Percentiles rank a stretch among this genome's conserved stretches.
Conservation (phyloP, 2,329 filamentous ascomycete genomes). For the Fusarium nisikadoi region DNA sequence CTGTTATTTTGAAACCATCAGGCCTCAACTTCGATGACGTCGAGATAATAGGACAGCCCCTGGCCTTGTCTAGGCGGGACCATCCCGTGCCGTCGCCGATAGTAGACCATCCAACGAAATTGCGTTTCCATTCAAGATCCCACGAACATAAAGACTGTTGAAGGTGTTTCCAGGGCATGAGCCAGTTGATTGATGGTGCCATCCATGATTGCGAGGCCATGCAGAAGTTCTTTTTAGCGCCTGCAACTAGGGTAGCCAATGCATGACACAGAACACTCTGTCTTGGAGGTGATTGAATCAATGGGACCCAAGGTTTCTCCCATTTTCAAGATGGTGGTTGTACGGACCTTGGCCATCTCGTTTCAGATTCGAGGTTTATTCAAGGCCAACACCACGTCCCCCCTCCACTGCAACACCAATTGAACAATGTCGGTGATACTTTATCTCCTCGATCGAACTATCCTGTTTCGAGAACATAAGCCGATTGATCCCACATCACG, state of each 20-base stretch:
- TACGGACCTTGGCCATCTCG: slow-evolving; percentile 12
- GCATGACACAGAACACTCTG: neutral
- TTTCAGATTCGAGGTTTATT: slow-evolving; percentile 24
- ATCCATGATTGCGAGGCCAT: slow-evolving; percentile 12
- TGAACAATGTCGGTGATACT: neutral
- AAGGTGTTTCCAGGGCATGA: neutral
- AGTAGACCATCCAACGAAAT: slow-evolving; percentile 28
- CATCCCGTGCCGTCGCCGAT: slow-evolving; percentile 26
- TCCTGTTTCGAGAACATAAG: slow-evolving; percentile 7
- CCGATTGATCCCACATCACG: slow-evolving; percentile 10
- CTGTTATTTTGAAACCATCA: slow-evolving; percentile 8
- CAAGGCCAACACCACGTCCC: neutral
- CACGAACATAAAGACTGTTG: slow-evolving; percentile 12
- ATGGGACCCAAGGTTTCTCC: slow-evolving; percentile 16
- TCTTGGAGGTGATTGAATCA: neutral
- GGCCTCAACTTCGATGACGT: slow-evolving; percentile 16
- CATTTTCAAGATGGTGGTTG: slow-evolving; percentile 8
- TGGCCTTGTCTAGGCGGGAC: slow-evolving; percentile 15
- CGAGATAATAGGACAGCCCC: slow-evolving; percentile 19
- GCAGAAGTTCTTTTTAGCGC: slow-evolving; percentile 6
- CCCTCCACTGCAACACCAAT: slow-evolving; percentile 8
- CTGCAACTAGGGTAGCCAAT: neutral
- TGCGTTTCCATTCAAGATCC: slow-evolving; percentile 16
- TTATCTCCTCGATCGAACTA: neutral
- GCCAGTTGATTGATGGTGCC: slow-evolving; percentile 6